A percentile compares a stretch with the other conserved stretches of the same genome.
phyloP scores from a whole-genome alignment of 305 asterid species.

The Solanum hybrid region DNA sequence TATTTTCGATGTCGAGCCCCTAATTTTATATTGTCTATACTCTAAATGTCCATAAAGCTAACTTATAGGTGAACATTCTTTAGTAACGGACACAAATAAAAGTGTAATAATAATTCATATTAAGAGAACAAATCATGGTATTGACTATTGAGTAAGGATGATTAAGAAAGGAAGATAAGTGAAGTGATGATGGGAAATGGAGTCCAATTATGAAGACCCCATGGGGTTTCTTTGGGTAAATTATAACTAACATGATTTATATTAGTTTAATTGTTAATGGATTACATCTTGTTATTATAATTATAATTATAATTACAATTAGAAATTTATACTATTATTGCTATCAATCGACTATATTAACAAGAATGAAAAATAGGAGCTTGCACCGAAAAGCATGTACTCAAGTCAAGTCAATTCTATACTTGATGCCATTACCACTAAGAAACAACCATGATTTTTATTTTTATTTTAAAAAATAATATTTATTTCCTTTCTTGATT shows the following conservation, averaged over 20 bases:
- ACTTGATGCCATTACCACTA: neutral
- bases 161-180: neutral
- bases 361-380: neutral
- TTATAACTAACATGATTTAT: neutral
- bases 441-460: neutral
- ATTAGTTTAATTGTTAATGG: neutral
- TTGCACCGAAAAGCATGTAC: conserved; percentile 10
- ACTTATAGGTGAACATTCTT: neutral
- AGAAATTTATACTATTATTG: neutral
- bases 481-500: neutral
- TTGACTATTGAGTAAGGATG: neutral
- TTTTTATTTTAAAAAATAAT: neutral
- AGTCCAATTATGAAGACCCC: conserved; percentile 1
- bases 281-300: neutral
- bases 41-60: neutral
- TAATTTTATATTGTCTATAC: neutral
- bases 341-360: neutral
- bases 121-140: neutral
- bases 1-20: neutral
- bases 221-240: neutral
- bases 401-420: neutral
- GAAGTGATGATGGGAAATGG: conserved; percentile 3
- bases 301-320: neutral
- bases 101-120: neutral
- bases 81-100: neutral